Base-by-base conservation (phyloP, 2,329 filamentous ascomycete species). In the Hypoxylon sp. region DNA sequence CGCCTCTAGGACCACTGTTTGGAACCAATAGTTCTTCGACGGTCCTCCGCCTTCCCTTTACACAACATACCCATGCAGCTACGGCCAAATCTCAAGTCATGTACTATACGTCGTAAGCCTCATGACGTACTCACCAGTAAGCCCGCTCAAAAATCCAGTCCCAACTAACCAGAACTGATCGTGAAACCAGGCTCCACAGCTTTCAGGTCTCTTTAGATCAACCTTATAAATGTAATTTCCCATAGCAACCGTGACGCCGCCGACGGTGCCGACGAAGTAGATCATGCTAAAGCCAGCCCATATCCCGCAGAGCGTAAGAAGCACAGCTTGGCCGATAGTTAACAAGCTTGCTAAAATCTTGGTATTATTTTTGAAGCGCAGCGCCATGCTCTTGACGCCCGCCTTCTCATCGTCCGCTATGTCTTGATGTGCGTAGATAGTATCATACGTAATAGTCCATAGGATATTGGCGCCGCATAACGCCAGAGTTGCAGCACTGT, bases 141-240 rank as follows among this genome's bases (percentile, higher is more conserved):
- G 49, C 8, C 65, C 62, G 11, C 58, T 30, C 44, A 61, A 42
- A 42, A 65, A 59, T 14, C 49, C 54, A 6, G 42, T 30, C 4
- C 66, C 66, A 2, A 64, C 63, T 8, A 64, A 20, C 66, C 60
- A 67, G 51, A 66, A 67, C 56, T 69, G 64, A 20, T 55, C 36
- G 22, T 67, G 60, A 42, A 69, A 69, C 63, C 63, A 67, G n/a
- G 42, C 55, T 1, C 55, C 59, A 22, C 66, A 69, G 26, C 61
- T 65, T 26, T 52, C 57, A 7, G 56, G 61, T 7, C 18, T 12
- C 2, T 26, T 20, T 11, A 65, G 24, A n/a, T 65, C 67, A 2
- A 69, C 61, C n/a, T 57, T 58, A 20, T 67, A 67, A 24, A 69
- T 67, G 40, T 67, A 67, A 28, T 56, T 64, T 1, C 50, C 32